Evolutionary conservation across 495 filamentous ascomycete genomes (phyloP).

Genomic region (Podospora didyma): DNA sequence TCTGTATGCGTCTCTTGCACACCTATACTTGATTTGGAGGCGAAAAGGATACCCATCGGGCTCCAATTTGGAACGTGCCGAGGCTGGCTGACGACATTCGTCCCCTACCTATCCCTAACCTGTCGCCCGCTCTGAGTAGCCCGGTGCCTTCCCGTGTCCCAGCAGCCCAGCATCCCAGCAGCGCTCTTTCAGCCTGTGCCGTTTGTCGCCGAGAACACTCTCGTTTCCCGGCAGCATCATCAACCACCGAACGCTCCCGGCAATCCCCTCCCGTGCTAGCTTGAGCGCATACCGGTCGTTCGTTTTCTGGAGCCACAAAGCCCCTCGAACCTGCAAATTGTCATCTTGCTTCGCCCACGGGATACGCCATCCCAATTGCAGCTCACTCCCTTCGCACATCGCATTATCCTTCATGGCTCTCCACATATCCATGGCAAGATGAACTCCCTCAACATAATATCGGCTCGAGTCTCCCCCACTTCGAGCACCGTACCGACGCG

Average conservation of each 20-base stretch:
- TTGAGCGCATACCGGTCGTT: conserved; percentile 9
- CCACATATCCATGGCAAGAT: conserved; percentile 56
- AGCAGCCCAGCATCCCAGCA: neutral
- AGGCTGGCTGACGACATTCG: conserved; percentile 25
- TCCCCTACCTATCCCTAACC: neutral
- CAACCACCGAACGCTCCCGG: conserved; percentile 14
- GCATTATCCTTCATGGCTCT: conserved; percentile 33
- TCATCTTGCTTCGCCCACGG: neutral
- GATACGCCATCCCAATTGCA: conserved; percentile 1
- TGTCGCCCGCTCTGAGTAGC: no score
- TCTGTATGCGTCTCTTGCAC: neutral
- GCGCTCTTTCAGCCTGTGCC: conserved; percentile 5
- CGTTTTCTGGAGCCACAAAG: conserved; percentile 1
- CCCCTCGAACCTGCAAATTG: neutral
- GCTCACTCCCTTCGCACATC: conserved; percentile 12
- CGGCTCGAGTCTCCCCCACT: conserved; percentile 67
- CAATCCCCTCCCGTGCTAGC: neutral
- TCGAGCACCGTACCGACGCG: conserved; percentile 55
- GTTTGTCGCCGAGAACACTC: conserved; percentile 2
- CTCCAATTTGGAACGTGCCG: conserved; percentile 16
- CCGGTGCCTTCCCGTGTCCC: no score
- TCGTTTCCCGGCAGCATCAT: conserved; percentile 14
- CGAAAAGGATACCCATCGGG: conserved; percentile 13
- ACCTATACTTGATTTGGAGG: neutral
- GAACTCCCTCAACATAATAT: conserved; percentile 97